Base-by-base conservation (phyloP, 2,329 filamentous ascomycete genomes). In the Rhexocercosporidium sp. region DNA sequence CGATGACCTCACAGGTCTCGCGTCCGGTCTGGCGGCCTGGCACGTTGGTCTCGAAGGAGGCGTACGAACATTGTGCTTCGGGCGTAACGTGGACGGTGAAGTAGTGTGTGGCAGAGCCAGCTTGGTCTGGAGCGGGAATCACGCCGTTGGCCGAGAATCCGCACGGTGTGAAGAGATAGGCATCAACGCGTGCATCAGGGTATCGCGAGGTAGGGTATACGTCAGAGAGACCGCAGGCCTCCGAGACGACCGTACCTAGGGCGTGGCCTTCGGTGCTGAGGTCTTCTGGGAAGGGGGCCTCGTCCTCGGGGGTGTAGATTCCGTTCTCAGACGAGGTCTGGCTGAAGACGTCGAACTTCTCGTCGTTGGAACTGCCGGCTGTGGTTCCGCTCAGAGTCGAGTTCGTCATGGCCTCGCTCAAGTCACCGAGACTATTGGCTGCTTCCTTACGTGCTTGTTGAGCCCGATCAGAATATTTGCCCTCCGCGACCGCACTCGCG, bases 51-150 rank as follows among this genome's bases (percentile, higher is more conserved):
- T 99, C 96, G 77, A 99, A 99, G 1, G 94, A 97, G 41, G 96
- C 96, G 79, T 97, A 99, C 5, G 94, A 97, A 84, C 95, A 99
- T 76, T 97, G 90, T 16, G 95, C 93, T 84, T 99, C 96, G 0
- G 96, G 96, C 0, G 96, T 99, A 72, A 99, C 96, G 77, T 99
- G 96, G 27, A 99, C 96, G 0, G 95, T 99, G 81, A 97, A 99
- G 82, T 99, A 99, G 81, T 98, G 94, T 77, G 67, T 84, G 81
- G 78, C 82, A 59, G 74, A 77, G 71, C 78, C 83, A 39, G 81
- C 81, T 62, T 84, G 82, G 16, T 86, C 82, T 0, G 92, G 89
- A 59, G 93, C 90, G 7, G 96, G 96, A 49, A 99, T 88, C 22
- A 99, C 94, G 62, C 94, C 96, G 76, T 99, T 99, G 78, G 96